Evolutionary conservation across 2,329 filamentous ascomycete genomes (phyloP), one percentile per base, ranked within the genome.

Genomic region (Didymella sp.): DNA sequence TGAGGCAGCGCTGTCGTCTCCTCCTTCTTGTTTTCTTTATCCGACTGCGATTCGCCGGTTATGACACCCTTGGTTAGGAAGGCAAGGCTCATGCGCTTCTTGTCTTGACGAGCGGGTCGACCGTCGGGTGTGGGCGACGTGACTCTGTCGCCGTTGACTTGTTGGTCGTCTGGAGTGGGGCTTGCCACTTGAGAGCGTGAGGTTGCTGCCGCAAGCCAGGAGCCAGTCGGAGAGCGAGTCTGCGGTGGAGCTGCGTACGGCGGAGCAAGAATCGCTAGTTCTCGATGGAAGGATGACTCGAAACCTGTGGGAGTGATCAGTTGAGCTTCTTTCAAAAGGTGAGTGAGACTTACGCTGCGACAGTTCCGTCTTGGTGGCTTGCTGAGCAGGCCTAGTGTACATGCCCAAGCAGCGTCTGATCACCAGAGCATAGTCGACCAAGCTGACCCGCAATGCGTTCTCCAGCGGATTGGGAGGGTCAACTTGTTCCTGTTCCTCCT

Each of bases 361-460:
- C 31, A 92, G 79, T 71, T 89, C 86, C 59, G 77, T 80, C 66
- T 76, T 81, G 73, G 85, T 86, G 76, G 79, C 82, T 74, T 81
- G 85, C 75, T 84, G 86, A 35, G 76, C 84, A 79, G 82, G 87
- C 74, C 84, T 86, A 56, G 84, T 83, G 74, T 91, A 91, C 66
- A 87, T 82, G 4, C 82, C 82, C 61, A 98, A 77, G 68, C 91
- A 94, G 62, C 91, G 87, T 78, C 94, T 92, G 67, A 98, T 87
- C 75, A 91, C 88, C 58, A 96, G 84, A 2, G 92, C 91, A 75
- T 98, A 93, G 69, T 98, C 95, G 38, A 96, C 84, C 27, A 98
- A 82, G 0, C 92, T 90, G 73, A 93, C 90, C 70, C 89, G 89
- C 63, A 98, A 87, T 1, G 92, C 91, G 45, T 85, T 91, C 63